Base-by-base conservation (phyloP, 225 moss, liverwort and hornwort species). In the Asterella californica region DNA sequence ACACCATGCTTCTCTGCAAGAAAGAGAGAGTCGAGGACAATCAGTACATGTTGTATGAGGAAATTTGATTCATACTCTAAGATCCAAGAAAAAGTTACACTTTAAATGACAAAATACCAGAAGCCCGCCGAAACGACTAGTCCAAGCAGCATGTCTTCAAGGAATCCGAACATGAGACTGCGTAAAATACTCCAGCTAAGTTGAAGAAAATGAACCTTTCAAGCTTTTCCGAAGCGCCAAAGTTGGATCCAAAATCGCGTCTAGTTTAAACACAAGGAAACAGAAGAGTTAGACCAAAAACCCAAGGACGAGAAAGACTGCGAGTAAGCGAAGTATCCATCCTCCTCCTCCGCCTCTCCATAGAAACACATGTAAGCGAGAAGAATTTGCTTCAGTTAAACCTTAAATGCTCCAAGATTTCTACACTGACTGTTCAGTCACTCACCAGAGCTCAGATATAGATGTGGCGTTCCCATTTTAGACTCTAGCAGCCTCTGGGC, bases 401-500 rank as follows among this genome's bases (percentile, higher is more conserved):
- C n/a, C 71, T 48, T n/a, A 71, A 5, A 46, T 45, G 45, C 24
- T 70, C 1, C 71, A 70, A 70, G 25, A 25, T n/a, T 7, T 14
- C 47, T 25, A 1, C 14, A 25, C 0, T 25, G 8, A 65, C 53
- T 24, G 57, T 54, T 25, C 54, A 38, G 37, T 55, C 30, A 78
- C 86, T 83, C 57, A 99, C 97, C 93, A 81, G 90, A 87, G 90
- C 91, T 92, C 30, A 99, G 70, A 80, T 99, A 99, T 68, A 91
- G 85, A 86, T 99, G 97, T 25, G 97, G 97, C 57, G 81, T 91
- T 85, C 80, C 55, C 81, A 61, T 90, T 85, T 99, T 99, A 63
- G 97, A 99, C 74, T 94, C 97, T 76, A 91, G 79, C 52, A 99
- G 86, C 83, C 97, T 91, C 79, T 89, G 89, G 46, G 91, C 91